A percentile compares a stretch with the other conserved stretches of the same genome.
Evolutionary conservation across 78 protist species (phyloP).

Genomic region (Dictyostelium brefeldianum): DNA sequence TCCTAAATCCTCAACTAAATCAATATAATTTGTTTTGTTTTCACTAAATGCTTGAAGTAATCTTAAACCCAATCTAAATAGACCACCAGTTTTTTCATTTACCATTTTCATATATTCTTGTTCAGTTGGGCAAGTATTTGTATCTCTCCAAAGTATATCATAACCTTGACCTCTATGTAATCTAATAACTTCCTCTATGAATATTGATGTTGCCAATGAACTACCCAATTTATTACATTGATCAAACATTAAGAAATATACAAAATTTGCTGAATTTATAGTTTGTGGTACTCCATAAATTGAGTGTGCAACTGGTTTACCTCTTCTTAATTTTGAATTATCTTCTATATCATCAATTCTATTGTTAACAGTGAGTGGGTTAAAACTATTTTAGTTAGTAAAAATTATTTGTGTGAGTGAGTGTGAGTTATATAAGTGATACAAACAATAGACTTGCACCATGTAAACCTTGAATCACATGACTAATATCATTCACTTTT

Average conservation of each 20-base stretch:
- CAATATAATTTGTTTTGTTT: conserved; percentile 77
- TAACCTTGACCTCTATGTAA: conserved; percentile 96
- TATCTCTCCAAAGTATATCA: conserved; percentile 95
- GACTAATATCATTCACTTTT: conserved; percentile 45
- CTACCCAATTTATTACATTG: conserved; percentile 41
- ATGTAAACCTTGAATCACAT: conserved; percentile 88
- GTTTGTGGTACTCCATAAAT: conserved; percentile 92
- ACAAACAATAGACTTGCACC: conserved; percentile 87
- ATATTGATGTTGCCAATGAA: conserved; percentile 46
- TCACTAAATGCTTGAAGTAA: conserved; percentile 83
- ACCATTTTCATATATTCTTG: conserved; percentile 92
- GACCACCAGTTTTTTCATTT: conserved; percentile 92
- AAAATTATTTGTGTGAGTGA: neutral
- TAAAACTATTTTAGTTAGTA: neutral
- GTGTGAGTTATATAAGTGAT: neutral
- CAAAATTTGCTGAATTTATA: conserved; percentile 96
- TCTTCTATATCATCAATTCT: conserved; percentile 97
- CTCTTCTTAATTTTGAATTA: conserved; percentile 93
- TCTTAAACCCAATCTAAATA: conserved; percentile 90
- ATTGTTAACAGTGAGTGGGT: neutral
- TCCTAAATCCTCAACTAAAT: conserved; percentile 89
- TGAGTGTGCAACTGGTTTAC: conserved; percentile 91
- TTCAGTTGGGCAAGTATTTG: conserved; percentile 88
- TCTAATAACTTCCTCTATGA: conserved; percentile 89
- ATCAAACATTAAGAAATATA: conserved; percentile 91